Evolutionary conservation across 164 flowering plant genomes (phyloP), one percentile per base, ranked within the genome.

Genomic region (Echeveria elegans): DNA sequence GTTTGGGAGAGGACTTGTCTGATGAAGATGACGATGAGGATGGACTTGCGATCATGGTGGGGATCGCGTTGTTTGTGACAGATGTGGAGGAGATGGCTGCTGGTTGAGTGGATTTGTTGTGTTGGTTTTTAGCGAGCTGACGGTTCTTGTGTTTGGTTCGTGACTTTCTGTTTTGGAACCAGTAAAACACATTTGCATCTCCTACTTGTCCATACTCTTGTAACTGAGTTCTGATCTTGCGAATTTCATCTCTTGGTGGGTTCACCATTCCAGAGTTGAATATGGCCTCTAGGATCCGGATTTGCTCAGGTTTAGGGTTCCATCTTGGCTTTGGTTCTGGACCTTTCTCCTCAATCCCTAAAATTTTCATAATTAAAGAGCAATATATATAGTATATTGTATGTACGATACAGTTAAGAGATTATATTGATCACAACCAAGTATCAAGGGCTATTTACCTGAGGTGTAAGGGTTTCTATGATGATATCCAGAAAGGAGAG

Each of bases 201-300:
- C 97, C 99, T 0, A 94, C 99, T 77, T 88, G 97, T 0, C 99
- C 99, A 36, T 82, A 94, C 66, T 94, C 96, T 68, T 91, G 96
- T n/a, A 91, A 69, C 65, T 86, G 99, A 38, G 83, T 82, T 69
- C 99, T 78, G 68, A 94, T 94, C 74, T 76, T 91, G 66, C 90
- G 70, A 59, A 94, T 94, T 73, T 94, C 99, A 1, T 94, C 97
- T 24, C 97, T 79, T 5, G 99, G 97, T 8, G 99, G 99, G 41
- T 94, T 94, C 70, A 94, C 99, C 93, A 91, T 86, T 1, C 99
- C 99, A 0, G 99, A 89, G 79, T 94, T 92, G 86, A 94, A 94
- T 36, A 94, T 91, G 5, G 92, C 82, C 74, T 94, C 99, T 0
- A 94, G 86, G 32, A 94, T 91, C 19, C 96, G 78, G 47, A 94